Evolutionary conservation across 1,139 yeast genomes (phyloP).

Genomic region (Hanseniaspora sp.): DNA sequence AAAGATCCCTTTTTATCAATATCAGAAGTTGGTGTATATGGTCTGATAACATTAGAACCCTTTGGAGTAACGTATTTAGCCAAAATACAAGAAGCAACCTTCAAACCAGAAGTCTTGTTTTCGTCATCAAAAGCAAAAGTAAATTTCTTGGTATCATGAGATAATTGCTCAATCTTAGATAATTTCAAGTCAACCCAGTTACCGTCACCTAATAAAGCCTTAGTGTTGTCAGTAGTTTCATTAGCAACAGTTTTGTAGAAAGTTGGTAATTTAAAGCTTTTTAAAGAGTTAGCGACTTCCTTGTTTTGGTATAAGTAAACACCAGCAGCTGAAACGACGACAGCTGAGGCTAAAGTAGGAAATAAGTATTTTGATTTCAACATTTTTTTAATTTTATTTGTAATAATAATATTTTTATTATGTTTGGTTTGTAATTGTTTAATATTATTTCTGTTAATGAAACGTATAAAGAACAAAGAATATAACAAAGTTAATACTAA

Average conservation of each 20-base stretch:
- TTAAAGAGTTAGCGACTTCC: constrained; percentile 7
- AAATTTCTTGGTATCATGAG: constrained; percentile 53
- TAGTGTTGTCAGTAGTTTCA: constrained; percentile 34
- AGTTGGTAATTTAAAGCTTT: constrained; percentile 17
- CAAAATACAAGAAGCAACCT: constrained; percentile 67
- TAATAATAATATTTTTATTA: background rate
- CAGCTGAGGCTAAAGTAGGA: constrained; percentile 15
- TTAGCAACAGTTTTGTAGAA: constrained; percentile 27
- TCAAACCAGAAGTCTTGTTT: constrained; percentile 66
- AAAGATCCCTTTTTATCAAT: constrained; percentile 59
- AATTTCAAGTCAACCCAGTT: constrained; percentile 71
- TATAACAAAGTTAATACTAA: too few relatives aligned
- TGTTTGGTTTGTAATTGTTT: background rate
- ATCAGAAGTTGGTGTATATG: constrained; percentile 86
- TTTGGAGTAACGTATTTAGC: constrained; percentile 74
- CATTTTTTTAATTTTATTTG: background rate
- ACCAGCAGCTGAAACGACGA: constrained; percentile 14
- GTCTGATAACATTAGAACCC: constrained; percentile 85
- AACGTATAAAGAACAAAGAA: too few relatives aligned
- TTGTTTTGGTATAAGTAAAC: constrained; percentile 15
- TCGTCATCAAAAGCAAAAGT: constrained; percentile 59
- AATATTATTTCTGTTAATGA: too few relatives aligned
- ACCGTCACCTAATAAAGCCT: constrained; percentile 56
- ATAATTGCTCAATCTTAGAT: constrained; percentile 43
- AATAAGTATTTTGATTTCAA: constrained; percentile 14